These are phyloP conservation scores for Cercospora berteroae DNA, from an alignment of 2,329 filamentous ascomycete genomes.

Conservation along the genomic window DNA sequence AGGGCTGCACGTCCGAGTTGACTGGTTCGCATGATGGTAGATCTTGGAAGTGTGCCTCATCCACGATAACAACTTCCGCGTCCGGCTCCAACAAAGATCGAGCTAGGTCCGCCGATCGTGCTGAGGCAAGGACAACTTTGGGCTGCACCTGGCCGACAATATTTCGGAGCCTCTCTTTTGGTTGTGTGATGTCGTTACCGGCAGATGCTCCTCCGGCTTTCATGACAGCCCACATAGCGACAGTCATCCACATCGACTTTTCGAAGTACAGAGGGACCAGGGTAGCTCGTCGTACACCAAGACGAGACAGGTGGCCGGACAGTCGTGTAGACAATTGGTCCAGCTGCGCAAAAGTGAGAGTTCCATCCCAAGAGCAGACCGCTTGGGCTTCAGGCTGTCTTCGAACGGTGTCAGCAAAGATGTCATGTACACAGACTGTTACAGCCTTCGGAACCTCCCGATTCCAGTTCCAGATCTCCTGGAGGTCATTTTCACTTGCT, in stretches of 20 bases:
- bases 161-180: slow-evolving; percentile 1
- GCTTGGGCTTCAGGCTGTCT: not conserved
- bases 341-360: not conserved
- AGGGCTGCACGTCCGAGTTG: not conserved
- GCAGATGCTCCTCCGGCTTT: slow-evolving; percentile 41
- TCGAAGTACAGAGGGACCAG: not conserved
- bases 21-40: not conserved
- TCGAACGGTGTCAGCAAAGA: not conserved
- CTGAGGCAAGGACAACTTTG: not conserved
- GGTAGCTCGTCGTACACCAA: not conserved
- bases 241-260: slow-evolving; percentile 35
- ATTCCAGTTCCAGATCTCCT: not conserved
- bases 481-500: not conserved
- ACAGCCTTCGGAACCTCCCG: not conserved
- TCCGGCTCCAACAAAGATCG: not conserved
- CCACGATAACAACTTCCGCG: not conserved
- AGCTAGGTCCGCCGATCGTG: not conserved
- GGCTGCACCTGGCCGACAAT: not conserved
- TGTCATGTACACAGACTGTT: not conserved
- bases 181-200: slow-evolving; percentile 38
- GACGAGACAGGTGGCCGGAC: not conserved
- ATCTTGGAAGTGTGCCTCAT: not conserved
- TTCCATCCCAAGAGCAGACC: not conserved
- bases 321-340: not conserved
- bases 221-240: slow-evolving; percentile 41